Base-by-base conservation (phyloP, 2,329 filamentous ascomycete genomes). In the Coniella vitis region DNA sequence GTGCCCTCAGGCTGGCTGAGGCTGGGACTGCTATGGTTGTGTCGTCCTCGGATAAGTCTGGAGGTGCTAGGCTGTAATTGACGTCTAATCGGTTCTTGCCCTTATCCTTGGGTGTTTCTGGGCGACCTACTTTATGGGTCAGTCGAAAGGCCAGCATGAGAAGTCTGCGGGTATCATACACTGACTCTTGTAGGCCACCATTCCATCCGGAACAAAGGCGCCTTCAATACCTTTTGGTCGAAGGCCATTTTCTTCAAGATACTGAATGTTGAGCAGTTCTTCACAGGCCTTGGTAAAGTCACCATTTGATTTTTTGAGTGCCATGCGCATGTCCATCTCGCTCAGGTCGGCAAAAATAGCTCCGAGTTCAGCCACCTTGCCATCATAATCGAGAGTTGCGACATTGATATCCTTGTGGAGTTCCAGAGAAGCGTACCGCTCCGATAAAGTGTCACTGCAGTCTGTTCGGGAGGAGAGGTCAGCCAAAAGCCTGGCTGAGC, bases 181-280 rank as follows among this genome's bases (percentile, higher is more conserved):
- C 57, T 51, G 61, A 61, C 35, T 61, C 66, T 70, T 60, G 7
- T 54, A 53, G 17, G 45, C 60, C 1, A 63, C 63, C 1, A 67
- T 63, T 14, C 73, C 66, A 14, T 80, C 74, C 0, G 75, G 74
- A 35, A 79, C 74, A 19, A 79, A 81, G 61, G 95, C 95, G 0
- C 79, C 89, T 50, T 96, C 89, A n/a, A 96, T 72, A 0, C 90
- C 87, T 61, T 86, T 91, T 1, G 74, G 70, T 1, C 76, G 71
- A 47, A 79, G 72, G 0, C 78, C 78, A 1, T 73, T 76, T 49
- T 89, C 80, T 50, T 88, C 81, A 4, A 96, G 81, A 60, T 84
- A 89, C 17, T 86, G 81, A 13, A 88, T 74, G 56, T 86, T 94
- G 29, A 96, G 75, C 12, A 97, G 70, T 51, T 89, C 82, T 58